phyloP scores from a whole-genome alignment of 306 rosid genomes.

The Benincasa hispida region DNA sequence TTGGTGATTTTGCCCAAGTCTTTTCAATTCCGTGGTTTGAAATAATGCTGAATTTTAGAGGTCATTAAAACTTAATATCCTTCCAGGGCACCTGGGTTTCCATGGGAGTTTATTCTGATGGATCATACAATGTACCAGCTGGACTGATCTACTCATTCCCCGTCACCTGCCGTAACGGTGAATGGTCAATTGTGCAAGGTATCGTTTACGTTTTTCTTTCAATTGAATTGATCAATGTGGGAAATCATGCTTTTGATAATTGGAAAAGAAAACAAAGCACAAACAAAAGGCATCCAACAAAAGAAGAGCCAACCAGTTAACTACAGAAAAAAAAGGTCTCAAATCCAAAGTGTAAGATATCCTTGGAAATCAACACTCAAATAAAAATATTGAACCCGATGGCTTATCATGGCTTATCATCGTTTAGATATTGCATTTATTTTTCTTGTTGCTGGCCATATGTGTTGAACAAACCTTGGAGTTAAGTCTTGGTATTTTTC shows the following conservation, averaged over 20 bases:
- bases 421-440: too few relatives aligned
- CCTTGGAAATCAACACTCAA: not conserved
- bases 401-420: too few relatives aligned
- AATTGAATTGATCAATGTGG: not conserved
- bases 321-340: not conserved
- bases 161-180: slow-evolving; percentile 65
- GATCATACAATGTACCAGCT: slow-evolving; percentile 90
- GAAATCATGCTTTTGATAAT: not conserved
- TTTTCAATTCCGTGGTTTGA: not conserved
- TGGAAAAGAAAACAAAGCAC: too few relatives aligned
- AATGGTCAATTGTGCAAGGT: slow-evolving; percentile 97
- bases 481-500: not conserved
- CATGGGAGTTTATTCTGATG: slow-evolving; percentile 97
- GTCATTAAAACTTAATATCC: not conserved
- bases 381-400: not conserved
- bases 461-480: too few relatives aligned
- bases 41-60: not conserved
- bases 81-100: slow-evolving; percentile 90
- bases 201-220: not conserved
- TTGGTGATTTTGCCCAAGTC: slow-evolving; percentile 6
- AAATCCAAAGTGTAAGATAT: not conserved
- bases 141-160: slow-evolving; percentile 95
- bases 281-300: too few relatives aligned
- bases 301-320: not conserved
- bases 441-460: too few relatives aligned